Evolutionary conservation across 345 rosid species (phyloP).

Genomic region (Pelargonium nanum): DNA sequence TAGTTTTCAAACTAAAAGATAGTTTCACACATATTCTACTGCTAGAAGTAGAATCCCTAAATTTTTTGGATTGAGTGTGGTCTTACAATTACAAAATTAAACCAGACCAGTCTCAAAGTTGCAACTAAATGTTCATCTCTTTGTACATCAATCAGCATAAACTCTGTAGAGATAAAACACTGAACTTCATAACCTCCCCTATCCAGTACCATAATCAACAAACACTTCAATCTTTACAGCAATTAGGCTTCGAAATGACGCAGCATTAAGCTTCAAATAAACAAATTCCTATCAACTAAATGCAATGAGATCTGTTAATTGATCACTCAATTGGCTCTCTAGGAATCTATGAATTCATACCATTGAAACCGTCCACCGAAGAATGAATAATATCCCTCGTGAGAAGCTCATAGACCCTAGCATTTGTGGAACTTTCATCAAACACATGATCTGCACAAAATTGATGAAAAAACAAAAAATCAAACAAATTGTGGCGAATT

Average conservation of each 20-base stretch:
- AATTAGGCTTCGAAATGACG: no score
- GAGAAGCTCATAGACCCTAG: slow-evolving; percentile 62
- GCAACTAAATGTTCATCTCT: not conserved
- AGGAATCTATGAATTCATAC: slow-evolving; percentile 19
- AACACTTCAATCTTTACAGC: no score
- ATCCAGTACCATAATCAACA: no score
- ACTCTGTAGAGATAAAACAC: no score
- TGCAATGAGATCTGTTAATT: not conserved
- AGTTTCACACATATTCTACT: no score
- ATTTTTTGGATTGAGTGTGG: no score
- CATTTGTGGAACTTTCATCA: slow-evolving; percentile 57
- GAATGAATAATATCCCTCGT: slow-evolving; percentile 68
- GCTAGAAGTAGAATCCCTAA: no score
- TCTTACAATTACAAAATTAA: no score
- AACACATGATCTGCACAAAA: slow-evolving; percentile 58
- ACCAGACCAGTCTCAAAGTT: no score
- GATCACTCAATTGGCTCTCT: not conserved
- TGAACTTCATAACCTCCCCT: no score
- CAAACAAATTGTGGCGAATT: not conserved
- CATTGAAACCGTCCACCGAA: slow-evolving; percentile 78
- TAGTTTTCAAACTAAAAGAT: not conserved
- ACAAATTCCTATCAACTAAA: not conserved
- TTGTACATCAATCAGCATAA: no score
- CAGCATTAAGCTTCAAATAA: no score
- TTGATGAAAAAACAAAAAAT: not conserved